Percentiles rank a stretch among this genome's conserved stretches.
phyloP scores from a whole-genome alignment of 1,284 basidiomycete species.

The Anthracocystis setariae region DNA sequence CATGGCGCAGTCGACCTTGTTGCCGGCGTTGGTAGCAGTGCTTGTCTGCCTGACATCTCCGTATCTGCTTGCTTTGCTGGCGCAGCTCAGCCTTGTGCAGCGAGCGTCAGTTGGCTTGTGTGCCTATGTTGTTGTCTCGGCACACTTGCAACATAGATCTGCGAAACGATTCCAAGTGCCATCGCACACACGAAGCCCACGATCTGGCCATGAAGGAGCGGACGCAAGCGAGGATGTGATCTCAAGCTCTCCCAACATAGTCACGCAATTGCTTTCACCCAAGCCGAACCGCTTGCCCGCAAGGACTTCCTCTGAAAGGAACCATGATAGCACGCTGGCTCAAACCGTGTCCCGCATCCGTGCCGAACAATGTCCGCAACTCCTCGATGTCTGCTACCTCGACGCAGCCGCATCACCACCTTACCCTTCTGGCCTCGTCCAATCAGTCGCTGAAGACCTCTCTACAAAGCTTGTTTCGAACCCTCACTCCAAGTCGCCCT shows the following conservation, averaged over 20 bases:
- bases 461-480: constrained; percentile 58
- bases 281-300: background rate
- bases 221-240: background rate
- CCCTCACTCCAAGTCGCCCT: constrained; percentile 65
- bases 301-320: background rate
- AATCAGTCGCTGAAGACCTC: constrained; percentile 37
- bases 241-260: background rate
- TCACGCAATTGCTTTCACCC: background rate
- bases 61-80: constrained; percentile 11
- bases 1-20: background rate
- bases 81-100: constrained; percentile 5
- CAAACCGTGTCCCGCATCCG: constrained; percentile 18
- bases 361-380: constrained; percentile 30
- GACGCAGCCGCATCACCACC: constrained; percentile 66
- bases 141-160: constrained; percentile 19
- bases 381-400: constrained; percentile 57
- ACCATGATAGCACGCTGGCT: constrained; percentile 1
- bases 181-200: background rate
- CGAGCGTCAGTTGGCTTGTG: constrained; percentile 1
- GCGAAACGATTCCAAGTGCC: constrained; percentile 14
- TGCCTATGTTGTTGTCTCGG: constrained; percentile 16
- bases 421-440: constrained; percentile 49
- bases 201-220: background rate
- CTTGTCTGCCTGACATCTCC: constrained; percentile 7
- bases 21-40: constrained; percentile 3